Percentiles rank a stretch among this genome's conserved stretches.
Conservation (phyloP, 2,329 filamentous ascomycete species). For the Chrysosporium keratinophilum region DNA sequence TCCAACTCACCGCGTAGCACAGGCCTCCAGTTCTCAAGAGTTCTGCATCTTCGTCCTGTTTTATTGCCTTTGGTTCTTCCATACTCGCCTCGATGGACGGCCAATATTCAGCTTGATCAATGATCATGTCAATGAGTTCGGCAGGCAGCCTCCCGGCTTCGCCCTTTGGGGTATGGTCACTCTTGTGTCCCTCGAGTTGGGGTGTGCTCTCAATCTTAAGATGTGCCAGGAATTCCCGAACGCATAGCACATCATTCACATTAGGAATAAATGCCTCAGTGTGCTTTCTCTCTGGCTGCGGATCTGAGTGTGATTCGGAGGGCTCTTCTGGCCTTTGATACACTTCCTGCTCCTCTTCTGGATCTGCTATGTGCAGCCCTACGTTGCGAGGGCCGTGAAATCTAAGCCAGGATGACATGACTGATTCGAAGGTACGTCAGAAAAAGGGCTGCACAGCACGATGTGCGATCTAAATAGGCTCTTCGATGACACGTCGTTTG, state of each 20-base stretch:
- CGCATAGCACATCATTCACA: slow-evolving; percentile 27
- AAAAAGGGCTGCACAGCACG: neutral
- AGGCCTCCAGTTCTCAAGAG: slow-evolving; percentile 29
- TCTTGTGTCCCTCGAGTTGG: neutral
- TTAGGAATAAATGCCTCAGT: slow-evolving; percentile 17
- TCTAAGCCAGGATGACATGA: neutral
- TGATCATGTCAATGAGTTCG: slow-evolving; percentile 33
- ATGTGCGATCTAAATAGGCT: neutral
- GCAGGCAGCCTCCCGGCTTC: slow-evolving; percentile 21
- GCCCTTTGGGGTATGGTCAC: neutral
- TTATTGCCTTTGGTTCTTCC: slow-evolving; percentile 18
- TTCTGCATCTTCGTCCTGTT: slow-evolving; percentile 27
- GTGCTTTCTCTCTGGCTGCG: neutral
- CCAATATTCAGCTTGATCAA: slow-evolving; percentile 30
- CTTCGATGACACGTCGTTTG: neutral
- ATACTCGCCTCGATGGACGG: slow-evolving; percentile 18
- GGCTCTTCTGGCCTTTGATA: neutral
- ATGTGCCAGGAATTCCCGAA: slow-evolving; percentile 25
- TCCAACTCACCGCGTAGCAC: slow-evolving; percentile 24
- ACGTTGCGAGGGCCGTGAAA: neutral
- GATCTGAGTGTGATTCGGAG: neutral
- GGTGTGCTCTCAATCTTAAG: neutral
- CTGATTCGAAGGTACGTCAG: neutral
- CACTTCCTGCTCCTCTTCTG: neutral
- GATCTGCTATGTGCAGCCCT: neutral